These are phyloP conservation scores for Corchorus olitorius DNA, from an alignment of 345 rosid species.

Conservation along the genomic window DNA sequence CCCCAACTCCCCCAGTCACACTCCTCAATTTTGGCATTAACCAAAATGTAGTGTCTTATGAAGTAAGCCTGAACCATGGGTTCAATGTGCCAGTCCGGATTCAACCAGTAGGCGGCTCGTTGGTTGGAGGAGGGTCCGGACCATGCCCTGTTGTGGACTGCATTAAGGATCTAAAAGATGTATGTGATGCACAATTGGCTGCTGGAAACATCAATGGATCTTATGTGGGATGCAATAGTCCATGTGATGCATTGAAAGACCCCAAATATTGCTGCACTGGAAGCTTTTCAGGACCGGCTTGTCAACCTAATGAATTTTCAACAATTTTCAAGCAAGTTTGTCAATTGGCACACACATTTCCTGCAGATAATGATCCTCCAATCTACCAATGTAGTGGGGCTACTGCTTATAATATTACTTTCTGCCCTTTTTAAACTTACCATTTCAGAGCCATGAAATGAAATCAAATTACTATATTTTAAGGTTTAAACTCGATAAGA, in stretches of 20 bases:
- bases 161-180: conserved; percentile 19
- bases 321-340: conserved; percentile 26
- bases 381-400: conserved; percentile 28
- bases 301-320: conserved; percentile 29
- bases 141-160: conserved; percentile 36
- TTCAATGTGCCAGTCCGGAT: conserved; percentile 24
- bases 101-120: conserved; percentile 30
- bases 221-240: conserved; percentile 30
- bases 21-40: conserved; percentile 26
- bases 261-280: conserved; percentile 21
- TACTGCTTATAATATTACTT: conserved; percentile 22
- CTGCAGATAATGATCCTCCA: conserved; percentile 30
- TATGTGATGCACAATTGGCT: conserved; percentile 31
- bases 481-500: neutral
- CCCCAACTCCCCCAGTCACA: conserved; percentile 26
- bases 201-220: conserved; percentile 19
- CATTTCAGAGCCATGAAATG: neutral
- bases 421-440: conserved; percentile 21
- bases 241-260: conserved; percentile 28
- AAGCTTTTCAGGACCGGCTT: conserved; percentile 3
- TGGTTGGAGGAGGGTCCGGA: conserved; percentile 30
- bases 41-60: conserved; percentile 26
- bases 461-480: too few relatives aligned
- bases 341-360: conserved; percentile 23
- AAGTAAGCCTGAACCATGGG: conserved; percentile 43